phyloP scores from a whole-genome alignment of 2,329 filamentous ascomycete species.

The Hypoxylon sp. region DNA sequence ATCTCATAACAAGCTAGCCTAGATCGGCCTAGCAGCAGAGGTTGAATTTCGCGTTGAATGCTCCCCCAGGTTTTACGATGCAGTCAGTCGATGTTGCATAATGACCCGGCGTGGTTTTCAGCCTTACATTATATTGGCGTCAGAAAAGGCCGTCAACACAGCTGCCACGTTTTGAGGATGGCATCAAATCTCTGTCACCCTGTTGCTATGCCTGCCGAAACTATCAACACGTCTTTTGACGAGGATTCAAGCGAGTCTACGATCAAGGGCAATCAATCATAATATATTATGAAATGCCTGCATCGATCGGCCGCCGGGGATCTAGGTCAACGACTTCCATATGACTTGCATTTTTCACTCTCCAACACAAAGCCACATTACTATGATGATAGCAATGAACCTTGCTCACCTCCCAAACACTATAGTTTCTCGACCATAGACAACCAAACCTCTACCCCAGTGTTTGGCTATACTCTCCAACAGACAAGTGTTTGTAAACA shows the following conservation, averaged over 20 bases:
- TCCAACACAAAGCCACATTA: neutral
- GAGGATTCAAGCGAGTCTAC: neutral
- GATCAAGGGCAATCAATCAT: neutral
- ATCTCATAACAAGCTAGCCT: slow-evolving; percentile 19
- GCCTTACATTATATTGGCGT: neutral
- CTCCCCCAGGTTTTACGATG: slow-evolving; percentile 31
- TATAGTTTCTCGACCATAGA: neutral
- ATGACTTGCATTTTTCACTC: neutral
- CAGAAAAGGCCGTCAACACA: slow-evolving; percentile 3
- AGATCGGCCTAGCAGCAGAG: slow-evolving; percentile 17
- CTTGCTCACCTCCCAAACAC: neutral
- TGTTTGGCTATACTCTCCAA: neutral
- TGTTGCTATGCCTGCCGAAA: neutral
- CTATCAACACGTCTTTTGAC: neutral
- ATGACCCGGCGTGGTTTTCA: neutral
- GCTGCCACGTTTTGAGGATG: neutral
- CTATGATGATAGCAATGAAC: neutral
- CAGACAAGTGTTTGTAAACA: neutral
- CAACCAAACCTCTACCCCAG: neutral
- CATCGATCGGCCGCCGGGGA: too few relatives aligned
- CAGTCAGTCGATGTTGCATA: slow-evolving; percentile 9
- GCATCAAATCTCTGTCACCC: neutral
- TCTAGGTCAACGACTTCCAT: too few relatives aligned
- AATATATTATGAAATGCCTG: neutral
- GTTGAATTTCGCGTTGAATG: slow-evolving; percentile 1